Evolutionary conservation across 129 eudicot genomes (phyloP).

Genomic region (Lonicera japonica): DNA sequence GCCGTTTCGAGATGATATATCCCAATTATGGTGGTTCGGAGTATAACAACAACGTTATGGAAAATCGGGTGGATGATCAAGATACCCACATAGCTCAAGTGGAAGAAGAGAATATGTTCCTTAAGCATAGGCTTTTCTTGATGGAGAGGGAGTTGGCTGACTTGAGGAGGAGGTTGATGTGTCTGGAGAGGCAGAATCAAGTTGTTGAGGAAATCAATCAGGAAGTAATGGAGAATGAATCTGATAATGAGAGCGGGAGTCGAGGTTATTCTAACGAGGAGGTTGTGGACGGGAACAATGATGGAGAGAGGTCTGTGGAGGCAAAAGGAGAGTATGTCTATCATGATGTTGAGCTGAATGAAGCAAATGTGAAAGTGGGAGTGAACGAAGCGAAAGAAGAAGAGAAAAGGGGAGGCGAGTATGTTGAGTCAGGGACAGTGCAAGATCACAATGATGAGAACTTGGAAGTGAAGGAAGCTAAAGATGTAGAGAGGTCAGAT

Average conservation of each 20-base stretch:
- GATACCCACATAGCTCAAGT: slow-evolving; percentile 68
- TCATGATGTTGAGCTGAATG: too few species aligned
- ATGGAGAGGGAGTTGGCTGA: slow-evolving; percentile 83
- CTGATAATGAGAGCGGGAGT: slow-evolving; percentile 49
- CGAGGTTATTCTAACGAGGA: slow-evolving; percentile 32
- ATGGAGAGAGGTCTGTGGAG: background rate
- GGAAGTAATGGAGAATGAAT: slow-evolving; percentile 65
- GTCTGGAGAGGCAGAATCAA: slow-evolving; percentile 50
- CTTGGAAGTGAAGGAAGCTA: too few species aligned
- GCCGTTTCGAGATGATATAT: slow-evolving; percentile 80
- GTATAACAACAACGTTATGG: slow-evolving; percentile 45
- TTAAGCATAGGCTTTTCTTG: slow-evolving; percentile 67
- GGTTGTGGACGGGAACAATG: slow-evolving; percentile 35
- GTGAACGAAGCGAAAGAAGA: too few species aligned
- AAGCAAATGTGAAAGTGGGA: background rate
- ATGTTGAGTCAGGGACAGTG: too few species aligned
- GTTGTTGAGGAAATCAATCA: slow-evolving; percentile 35
- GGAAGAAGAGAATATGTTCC: slow-evolving; percentile 72
- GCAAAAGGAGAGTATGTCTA: slow-evolving; percentile 4
- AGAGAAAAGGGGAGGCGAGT: too few species aligned
- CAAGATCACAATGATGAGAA: too few species aligned
- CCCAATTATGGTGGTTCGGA: slow-evolving; percentile 50
- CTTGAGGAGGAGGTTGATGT: slow-evolving; percentile 57
- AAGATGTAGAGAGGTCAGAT: slow-evolving; percentile 10
- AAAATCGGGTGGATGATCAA: slow-evolving; percentile 87